phyloP scores from a whole-genome alignment of 176 grass and related monocot species.

The Oryza meyeriana region DNA sequence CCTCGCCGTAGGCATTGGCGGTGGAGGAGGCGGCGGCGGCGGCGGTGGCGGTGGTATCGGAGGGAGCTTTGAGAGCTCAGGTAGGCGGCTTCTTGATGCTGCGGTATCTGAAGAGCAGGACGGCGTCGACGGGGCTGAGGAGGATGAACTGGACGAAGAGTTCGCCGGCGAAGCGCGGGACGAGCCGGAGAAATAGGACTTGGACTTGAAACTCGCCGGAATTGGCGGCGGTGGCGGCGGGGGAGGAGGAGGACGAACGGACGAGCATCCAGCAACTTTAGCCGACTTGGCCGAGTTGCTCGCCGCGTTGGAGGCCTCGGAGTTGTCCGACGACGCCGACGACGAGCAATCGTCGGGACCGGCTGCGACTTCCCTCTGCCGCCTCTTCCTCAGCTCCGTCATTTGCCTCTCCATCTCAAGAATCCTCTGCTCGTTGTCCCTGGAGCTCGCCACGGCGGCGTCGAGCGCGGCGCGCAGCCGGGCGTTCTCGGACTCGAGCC shows the following conservation, averaged over 20 bases:
- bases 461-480: slow-evolving; percentile 55
- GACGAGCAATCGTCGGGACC: slow-evolving; percentile 64
- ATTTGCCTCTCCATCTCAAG: slow-evolving; percentile 55
- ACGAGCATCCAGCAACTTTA: neutral
- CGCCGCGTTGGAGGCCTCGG: neutral
- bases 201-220: slow-evolving; percentile 31
- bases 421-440: slow-evolving; percentile 35
- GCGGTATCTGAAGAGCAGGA: slow-evolving; percentile 55
- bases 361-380: neutral
- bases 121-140: slow-evolving; percentile 36
- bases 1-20: slow-evolving; percentile 15
- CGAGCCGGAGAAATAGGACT: slow-evolving; percentile 43
- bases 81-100: slow-evolving; percentile 30
- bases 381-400: slow-evolving; percentile 41
- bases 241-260: slow-evolving; percentile 26
- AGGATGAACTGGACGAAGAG: slow-evolving; percentile 48
- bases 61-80: slow-evolving; percentile 53
- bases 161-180: slow-evolving; percentile 48
- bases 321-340: slow-evolving; percentile 42
- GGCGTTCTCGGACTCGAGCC: slow-evolving; percentile 70
- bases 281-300: neutral
- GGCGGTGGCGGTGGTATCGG: slow-evolving; percentile 62
- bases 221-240: slow-evolving; percentile 42
- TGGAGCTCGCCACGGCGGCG: neutral
- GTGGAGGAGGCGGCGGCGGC: slow-evolving; percentile 25